These are phyloP conservation scores for Acacia pycnantha DNA, from an alignment of 331 rosid genomes.

Conservation along the genomic window DNA sequence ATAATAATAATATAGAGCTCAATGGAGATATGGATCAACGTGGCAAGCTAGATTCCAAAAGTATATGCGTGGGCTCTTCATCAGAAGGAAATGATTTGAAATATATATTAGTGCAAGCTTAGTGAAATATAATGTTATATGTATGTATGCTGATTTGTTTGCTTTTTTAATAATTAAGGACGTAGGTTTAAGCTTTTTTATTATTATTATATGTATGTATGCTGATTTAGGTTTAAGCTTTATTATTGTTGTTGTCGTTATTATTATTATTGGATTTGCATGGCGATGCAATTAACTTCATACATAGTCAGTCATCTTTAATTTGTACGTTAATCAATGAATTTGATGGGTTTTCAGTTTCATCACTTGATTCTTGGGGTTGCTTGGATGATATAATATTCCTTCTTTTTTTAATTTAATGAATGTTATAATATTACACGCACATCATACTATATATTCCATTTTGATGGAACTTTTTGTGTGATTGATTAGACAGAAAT, in stretches of 20 bases:
- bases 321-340: constrained; percentile 10
- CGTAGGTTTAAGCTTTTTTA: constrained; percentile 43
- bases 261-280: constrained; percentile 30
- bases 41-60: constrained; percentile 17
- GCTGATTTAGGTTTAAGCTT: constrained; percentile 36
- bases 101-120: constrained; percentile 9
- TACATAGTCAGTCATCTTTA: not conserved
- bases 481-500: constrained; percentile 37
- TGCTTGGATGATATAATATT: constrained; percentile 25
- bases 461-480: not conserved
- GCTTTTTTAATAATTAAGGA: constrained; percentile 19
- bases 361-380: constrained; percentile 21
- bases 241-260: no score
- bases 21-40: not conserved
- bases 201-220: not conserved
- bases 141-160: constrained; percentile 8
- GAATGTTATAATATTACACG: not conserved
- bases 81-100: constrained; percentile 8
- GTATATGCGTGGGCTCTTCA: constrained; percentile 7
- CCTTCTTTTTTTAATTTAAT: not conserved
- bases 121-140: not conserved
- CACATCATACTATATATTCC: constrained; percentile 21
- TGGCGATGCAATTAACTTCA: constrained; percentile 28
- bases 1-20: not conserved
- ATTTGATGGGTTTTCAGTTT: constrained; percentile 36